Base-by-base conservation (phyloP, 2,329 filamentous ascomycete genomes). In the Penicillium sp. region DNA sequence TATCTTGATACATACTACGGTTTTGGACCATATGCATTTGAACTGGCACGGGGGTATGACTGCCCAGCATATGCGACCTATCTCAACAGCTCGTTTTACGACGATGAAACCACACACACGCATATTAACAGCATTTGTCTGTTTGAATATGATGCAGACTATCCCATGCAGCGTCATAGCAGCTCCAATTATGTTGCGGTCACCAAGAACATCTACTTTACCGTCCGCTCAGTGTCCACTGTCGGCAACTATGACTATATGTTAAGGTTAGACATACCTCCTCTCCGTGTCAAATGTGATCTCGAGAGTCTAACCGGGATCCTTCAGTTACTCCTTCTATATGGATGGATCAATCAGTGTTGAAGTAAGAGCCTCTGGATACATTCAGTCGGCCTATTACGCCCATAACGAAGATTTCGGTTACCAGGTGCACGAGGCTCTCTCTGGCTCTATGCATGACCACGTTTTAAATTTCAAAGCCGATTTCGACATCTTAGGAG, bases 61-160 rank as follows among this genome's bases (percentile, higher is more conserved):
- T 71, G 68, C 52, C 68, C 68, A 24, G 56, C 60, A 3, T 63
- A 68, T 49, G 63, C 68, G 19, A 68, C 59, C 9, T 68, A 65
- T 31, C 55, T 69, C 22, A 67, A 70, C 55, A 62, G 61, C 14
- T 65, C 63, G 11, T 64, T 66, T 53, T 76, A 68, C 37, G 62
- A 67, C 53, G 45, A 26, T 29, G 45, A 48, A 21, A 16, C 22
- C 9, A 48, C 45, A 13, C 45, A 48, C 13, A 26, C 22, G 5
- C 45, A 31, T 14, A 48, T 26, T 2, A 16, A n/a, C 24, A 48
- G 22, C 6, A 48, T 48, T 19, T 48, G 45, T n/a, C 9, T 48
- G 4, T 48, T 48, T 48, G 45, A 48, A 48, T 48, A 48, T 48
- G 27, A 26, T 2, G 22, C 45, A 48, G 45, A 48, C n/a, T 48